phyloP scores from a whole-genome alignment of 495 filamentous ascomycete genomes.

The Stereocaulon alpinum region DNA sequence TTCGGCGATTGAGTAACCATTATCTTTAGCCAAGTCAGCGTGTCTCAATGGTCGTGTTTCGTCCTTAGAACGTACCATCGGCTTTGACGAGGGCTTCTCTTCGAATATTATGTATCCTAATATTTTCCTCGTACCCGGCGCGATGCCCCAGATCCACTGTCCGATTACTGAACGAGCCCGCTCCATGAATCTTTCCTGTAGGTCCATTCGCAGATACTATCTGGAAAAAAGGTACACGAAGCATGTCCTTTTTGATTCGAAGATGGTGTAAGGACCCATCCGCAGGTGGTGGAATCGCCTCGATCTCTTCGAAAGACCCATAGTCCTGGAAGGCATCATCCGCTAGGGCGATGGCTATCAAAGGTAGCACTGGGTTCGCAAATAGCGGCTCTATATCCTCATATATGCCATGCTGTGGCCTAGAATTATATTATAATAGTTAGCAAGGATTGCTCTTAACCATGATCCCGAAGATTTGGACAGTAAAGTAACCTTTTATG shows the following conservation, averaged over 20 bases:
- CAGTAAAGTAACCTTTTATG: constrained; percentile 14
- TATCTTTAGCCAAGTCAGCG: too few relatives aligned
- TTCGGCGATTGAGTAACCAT: too few relatives aligned
- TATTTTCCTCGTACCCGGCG: constrained; percentile 11
- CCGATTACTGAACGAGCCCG: constrained; percentile 17
- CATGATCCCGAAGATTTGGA: not conserved
- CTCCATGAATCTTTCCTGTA: constrained; percentile 18
- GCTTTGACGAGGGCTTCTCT: too few relatives aligned
- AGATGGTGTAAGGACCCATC: constrained; percentile 15
- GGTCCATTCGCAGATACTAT: constrained; percentile 19
- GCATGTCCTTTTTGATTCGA: constrained; percentile 20
- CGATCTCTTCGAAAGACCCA: constrained; percentile 14
- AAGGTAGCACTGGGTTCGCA: constrained; percentile 4
- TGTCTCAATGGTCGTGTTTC: too few relatives aligned
- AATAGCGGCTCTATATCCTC: constrained; percentile 17
- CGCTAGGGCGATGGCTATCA: not conserved
- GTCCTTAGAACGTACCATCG: too few relatives aligned
- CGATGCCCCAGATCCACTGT: constrained; percentile 10
- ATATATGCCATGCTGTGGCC: constrained; percentile 15
- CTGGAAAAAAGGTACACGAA: constrained; percentile 22
- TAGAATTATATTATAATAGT: constrained; percentile 5
- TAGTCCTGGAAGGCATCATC: constrained; percentile 14
- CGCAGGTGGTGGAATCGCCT: constrained; percentile 11
- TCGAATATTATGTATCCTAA: too few relatives aligned
- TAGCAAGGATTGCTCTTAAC: not conserved